Conservation (phyloP, 345 rosid genomes). For the Gossypium raimondii region DNA sequence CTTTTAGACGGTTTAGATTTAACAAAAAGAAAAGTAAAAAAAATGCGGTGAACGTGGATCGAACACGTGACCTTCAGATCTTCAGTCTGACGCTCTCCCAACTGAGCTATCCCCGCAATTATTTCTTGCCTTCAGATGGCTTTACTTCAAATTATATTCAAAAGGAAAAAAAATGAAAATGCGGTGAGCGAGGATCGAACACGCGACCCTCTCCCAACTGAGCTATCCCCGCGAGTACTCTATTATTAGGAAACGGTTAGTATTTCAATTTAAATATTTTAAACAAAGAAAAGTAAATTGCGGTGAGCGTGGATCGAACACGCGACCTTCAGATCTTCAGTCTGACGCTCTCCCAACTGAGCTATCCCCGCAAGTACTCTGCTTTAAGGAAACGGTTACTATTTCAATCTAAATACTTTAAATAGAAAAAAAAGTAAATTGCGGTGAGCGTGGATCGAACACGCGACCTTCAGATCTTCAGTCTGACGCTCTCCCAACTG, state of each 20-base stretch:
- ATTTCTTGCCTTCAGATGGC: accelerated
- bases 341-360: conserved; percentile 90
- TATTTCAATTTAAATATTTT: too few relatives aligned
- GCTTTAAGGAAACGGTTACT: too few relatives aligned
- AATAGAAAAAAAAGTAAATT: too few relatives aligned
- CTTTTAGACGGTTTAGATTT: too few relatives aligned
- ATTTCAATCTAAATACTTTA: too few relatives aligned
- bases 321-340: conserved; percentile 85
- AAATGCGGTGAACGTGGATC: conserved; percentile 75
- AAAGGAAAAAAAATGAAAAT: neutral
- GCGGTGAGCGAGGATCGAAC: conserved; percentile 90
- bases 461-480: conserved; percentile 85
- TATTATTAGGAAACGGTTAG: too few relatives aligned
- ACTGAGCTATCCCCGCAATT: conserved; percentile 67
- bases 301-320: conserved; percentile 89
- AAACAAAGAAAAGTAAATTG: neutral
- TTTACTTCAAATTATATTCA: too few relatives aligned
- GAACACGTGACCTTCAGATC: conserved; percentile 85
- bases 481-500: conserved; percentile 86
- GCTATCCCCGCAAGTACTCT: conserved; percentile 57
- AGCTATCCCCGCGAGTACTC: conserved; percentile 8
- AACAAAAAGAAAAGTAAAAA: too few relatives aligned
- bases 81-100: conserved; percentile 89
- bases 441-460: conserved; percentile 92
- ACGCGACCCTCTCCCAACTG: conserved; percentile 83